A percentile compares a stretch with the other conserved stretches of the same genome.
Evolutionary conservation across 2,329 filamentous ascomycete species (phyloP).

Genomic region (Venturia nashicola): DNA sequence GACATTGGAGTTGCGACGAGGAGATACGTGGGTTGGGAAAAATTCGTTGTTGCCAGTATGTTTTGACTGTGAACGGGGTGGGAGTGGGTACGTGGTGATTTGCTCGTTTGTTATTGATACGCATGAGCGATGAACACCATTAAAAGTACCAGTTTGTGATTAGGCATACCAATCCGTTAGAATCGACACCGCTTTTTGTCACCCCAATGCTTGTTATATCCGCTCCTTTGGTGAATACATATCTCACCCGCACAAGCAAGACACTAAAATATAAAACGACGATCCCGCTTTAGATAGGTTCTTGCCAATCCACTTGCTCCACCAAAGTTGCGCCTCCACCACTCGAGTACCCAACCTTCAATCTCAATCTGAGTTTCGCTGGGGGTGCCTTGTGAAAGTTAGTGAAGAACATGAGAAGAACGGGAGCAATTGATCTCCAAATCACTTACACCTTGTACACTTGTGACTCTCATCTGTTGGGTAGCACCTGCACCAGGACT

Average conservation of each 20-base stretch:
- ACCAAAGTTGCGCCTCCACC: slow-evolving; percentile 58
- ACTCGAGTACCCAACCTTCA: slow-evolving; percentile 72
- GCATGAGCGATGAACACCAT: too few relatives aligned
- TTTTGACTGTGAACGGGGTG: too few relatives aligned
- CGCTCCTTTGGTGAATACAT: background rate
- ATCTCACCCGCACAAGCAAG: background rate
- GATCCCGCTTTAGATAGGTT: slow-evolving; percentile 38
- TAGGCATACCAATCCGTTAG: background rate
- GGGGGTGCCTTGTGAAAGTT: slow-evolving; percentile 48
- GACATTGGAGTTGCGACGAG: too few relatives aligned
- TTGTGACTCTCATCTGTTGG: slow-evolving; percentile 78
- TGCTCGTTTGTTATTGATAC: too few relatives aligned
- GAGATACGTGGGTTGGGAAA: too few relatives aligned
- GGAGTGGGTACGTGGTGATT: too few relatives aligned
- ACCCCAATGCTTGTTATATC: background rate
- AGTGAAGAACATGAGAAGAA: slow-evolving; percentile 14
- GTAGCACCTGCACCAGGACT: slow-evolving; percentile 69
- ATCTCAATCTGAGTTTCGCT: slow-evolving; percentile 59
- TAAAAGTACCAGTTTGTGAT: too few relatives aligned
- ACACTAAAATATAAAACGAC: background rate
- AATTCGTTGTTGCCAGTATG: too few relatives aligned
- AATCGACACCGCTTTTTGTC: background rate
- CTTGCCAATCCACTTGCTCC: slow-evolving; percentile 95
- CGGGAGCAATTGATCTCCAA: slow-evolving; percentile 1
- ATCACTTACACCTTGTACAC: slow-evolving; percentile 74